Conservation (phyloP, 345 rosid genomes). For the Conringia planisiliqua region DNA sequence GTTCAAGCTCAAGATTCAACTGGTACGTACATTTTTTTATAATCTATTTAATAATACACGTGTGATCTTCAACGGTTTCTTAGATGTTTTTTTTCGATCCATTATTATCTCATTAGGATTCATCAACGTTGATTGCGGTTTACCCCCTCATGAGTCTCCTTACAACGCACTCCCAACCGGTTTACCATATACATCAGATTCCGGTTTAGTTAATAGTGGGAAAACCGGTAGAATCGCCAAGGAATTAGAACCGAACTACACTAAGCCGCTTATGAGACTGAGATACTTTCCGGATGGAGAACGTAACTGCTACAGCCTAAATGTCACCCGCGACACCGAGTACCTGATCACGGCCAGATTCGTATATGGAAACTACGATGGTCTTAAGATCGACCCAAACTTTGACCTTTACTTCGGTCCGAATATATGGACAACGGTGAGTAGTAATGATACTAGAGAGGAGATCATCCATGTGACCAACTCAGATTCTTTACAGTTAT, state of each 20-base stretch:
- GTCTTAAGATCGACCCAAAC: background rate
- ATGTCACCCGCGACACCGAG: conserved; percentile 23
- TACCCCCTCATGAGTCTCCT: conserved; percentile 8
- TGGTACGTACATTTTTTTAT: background rate
- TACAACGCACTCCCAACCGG: conserved; percentile 2
- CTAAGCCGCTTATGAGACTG: background rate
- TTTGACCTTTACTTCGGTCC: conserved; percentile 30
- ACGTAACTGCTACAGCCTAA: conserved; percentile 28
- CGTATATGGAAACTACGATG: conserved; percentile 32
- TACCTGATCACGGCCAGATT: conserved; percentile 24
- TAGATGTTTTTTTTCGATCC: background rate
- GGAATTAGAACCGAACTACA: background rate
- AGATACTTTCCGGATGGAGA: conserved; percentile 27
- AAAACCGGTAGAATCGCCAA: conserved; percentile 11
- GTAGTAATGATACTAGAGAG: background rate
- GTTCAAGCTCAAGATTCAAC: conserved; percentile 27
- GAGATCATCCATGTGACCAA: conserved; percentile 26
- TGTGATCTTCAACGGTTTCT: background rate
- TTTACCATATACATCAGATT: conserved; percentile 26
- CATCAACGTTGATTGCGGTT: conserved; percentile 32
- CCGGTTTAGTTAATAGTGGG: background rate
- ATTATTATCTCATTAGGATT: conserved; percentile 12
- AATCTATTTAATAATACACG: background rate
- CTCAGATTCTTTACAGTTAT: conserved; percentile 12
- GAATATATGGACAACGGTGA: conserved; percentile 23